Percentiles rank a stretch among this genome's conserved stretches.
Conservation (phyloP, 805 yeast genomes). For the Metschnikowia lachancei region DNA sequence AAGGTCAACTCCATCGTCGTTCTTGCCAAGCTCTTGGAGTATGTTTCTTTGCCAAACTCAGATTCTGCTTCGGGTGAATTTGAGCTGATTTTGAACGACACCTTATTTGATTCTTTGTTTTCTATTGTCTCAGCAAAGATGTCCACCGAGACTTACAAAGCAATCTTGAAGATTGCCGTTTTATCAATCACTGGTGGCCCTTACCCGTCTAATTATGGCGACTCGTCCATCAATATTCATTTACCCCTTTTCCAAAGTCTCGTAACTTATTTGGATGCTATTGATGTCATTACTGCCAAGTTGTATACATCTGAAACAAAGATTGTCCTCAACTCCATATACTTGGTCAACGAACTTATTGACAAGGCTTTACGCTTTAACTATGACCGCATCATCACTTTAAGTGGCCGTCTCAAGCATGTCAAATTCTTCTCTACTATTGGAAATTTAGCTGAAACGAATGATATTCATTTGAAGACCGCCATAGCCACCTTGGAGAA, state of each 20-base stretch:
- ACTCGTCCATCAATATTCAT: slow-evolving; percentile 35
- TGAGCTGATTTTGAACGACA: slow-evolving; percentile 36
- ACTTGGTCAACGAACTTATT: slow-evolving; percentile 45
- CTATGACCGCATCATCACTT: slow-evolving; percentile 43
- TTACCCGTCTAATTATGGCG: slow-evolving; percentile 32
- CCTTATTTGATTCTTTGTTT: slow-evolving; percentile 40
- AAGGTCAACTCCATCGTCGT: slow-evolving; percentile 53
- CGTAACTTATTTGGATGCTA: slow-evolving; percentile 38
- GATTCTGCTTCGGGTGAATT: slow-evolving; percentile 41
- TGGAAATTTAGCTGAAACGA: slow-evolving; percentile 40
- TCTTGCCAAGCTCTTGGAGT: slow-evolving; percentile 50
- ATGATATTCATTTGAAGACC: slow-evolving; percentile 32
- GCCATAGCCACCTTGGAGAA: slow-evolving; percentile 31
- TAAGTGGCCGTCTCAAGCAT: slow-evolving; percentile 47
- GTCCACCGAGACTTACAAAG: slow-evolving; percentile 45
- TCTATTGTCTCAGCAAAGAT: slow-evolving; percentile 41
- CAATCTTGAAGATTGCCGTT: slow-evolving; percentile 43
- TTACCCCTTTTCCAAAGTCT: slow-evolving; percentile 37
- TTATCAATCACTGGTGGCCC: slow-evolving; percentile 44
- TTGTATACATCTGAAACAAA: slow-evolving; percentile 45
- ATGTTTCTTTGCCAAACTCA: slow-evolving; percentile 28
- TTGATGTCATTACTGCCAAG: slow-evolving; percentile 43
- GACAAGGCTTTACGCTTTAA: slow-evolving; percentile 41
- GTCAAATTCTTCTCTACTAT: slow-evolving; percentile 46
- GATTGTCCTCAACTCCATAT: slow-evolving; percentile 42